phyloP scores from a whole-genome alignment of 768 basidiomycete genomes.

The Stropharia rugosoannulata region DNA sequence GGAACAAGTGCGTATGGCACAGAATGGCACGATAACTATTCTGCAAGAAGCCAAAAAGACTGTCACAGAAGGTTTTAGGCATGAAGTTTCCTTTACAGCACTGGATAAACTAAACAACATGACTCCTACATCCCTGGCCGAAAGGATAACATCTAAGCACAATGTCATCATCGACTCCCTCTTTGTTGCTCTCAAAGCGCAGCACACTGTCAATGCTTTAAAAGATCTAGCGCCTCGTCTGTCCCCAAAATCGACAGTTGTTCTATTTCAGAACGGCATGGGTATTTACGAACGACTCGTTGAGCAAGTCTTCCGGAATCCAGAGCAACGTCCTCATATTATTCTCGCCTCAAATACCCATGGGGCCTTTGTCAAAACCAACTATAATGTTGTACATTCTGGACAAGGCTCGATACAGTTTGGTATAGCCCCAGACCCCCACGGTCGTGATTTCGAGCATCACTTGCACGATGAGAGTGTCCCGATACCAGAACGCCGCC shows the following conservation, averaged over 20 bases:
- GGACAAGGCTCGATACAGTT: constrained; percentile 74
- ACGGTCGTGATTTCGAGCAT: constrained; percentile 62
- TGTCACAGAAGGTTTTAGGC: constrained; percentile 42
- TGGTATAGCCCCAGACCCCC: constrained; percentile 72
- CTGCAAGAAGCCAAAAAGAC: constrained; percentile 48
- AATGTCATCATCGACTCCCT: constrained; percentile 64
- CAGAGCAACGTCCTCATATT: constrained; percentile 76
- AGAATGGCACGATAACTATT: constrained; percentile 40
- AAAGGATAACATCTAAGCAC: constrained; percentile 6
- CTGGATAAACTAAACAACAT: not conserved
- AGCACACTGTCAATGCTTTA: constrained; percentile 59
- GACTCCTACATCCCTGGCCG: not conserved
- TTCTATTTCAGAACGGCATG: constrained; percentile 95
- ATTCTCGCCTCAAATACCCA: constrained; percentile 83
- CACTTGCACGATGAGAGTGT: constrained; percentile 36
- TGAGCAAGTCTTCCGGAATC: constrained; percentile 66
- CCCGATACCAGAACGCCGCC: constrained; percentile 35
- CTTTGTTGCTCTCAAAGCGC: constrained; percentile 81
- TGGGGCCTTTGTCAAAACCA: constrained; percentile 60
- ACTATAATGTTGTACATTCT: constrained; percentile 63
- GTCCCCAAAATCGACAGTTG: constrained; percentile 70
- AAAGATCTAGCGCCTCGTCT: constrained; percentile 61
- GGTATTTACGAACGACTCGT: constrained; percentile 84
- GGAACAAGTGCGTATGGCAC: constrained; percentile 30
- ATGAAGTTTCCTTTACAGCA: constrained; percentile 43